Base-by-base conservation (phyloP, 345 rosid genomes). In the Clarkia xantiana region DNA sequence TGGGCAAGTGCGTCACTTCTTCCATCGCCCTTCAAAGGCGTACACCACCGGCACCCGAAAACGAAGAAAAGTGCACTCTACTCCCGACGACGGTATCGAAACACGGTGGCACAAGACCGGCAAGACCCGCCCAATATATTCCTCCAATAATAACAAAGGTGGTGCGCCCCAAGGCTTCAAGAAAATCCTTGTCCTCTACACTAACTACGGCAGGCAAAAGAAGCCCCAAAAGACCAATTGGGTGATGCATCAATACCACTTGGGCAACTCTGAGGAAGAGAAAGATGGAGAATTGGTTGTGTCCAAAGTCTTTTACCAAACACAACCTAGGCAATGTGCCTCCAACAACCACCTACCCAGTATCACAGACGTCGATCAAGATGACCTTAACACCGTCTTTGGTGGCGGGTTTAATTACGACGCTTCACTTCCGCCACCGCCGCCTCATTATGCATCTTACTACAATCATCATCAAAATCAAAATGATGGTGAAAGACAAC, bases 51-150 rank as follows among this genome's bases (percentile, higher is more conserved):
- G 96, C n/a, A 86, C 96, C 68, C 75, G 96, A 71, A 86, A 83
- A 62, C 66, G 94, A 43, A 76, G 96, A 55, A 86, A 86, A 68
- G 83, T 86, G 47, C 96, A 86, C 68, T 80, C 75, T 8, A 89
- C 79, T 45, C 90, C 83, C 70, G 58, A 74, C 17, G 89, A 80
- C 66, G 82, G 90, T 14, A 90, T 94, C 22, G 96, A 86, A 71
- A 86, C 96, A 13, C 73, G 96, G 65, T 86, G 96, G 96, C 96
- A 86, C 59, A 86, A 86, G 55, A 86, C 96, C 3, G 96, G 96
- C 6, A 86, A 86, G 66, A 86, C 96, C 34, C 70, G 96, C 60
- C 96, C 96, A 11, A 94, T 86, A 11, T n/a, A n/a, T 11, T 71
- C 83, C 84, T 76, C 79, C 18, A 83, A 73, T 47, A n/a, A n/a